Conservation (phyloP, 148 eudicot genomes). For the Rhododendron ferrugineum region DNA sequence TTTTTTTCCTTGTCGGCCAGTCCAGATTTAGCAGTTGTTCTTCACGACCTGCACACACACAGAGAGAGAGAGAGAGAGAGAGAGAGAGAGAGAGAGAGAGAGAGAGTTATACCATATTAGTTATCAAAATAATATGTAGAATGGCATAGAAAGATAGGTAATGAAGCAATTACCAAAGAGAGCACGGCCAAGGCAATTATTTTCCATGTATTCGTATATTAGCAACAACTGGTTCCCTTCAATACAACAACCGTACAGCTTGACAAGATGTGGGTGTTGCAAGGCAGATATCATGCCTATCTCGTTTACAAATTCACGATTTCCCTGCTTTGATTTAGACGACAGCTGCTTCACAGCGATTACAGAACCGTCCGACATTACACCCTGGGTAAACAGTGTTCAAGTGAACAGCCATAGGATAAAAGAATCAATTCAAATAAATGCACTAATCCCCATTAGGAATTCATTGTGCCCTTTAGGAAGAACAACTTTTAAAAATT, state of each 20-base stretch:
- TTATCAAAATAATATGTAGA: background rate
- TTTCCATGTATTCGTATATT: slow-evolving; percentile 63
- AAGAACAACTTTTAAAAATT: background rate
- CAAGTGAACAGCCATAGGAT: background rate
- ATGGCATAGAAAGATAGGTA: background rate
- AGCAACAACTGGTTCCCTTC: slow-evolving; percentile 59
- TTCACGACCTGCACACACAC: slow-evolving; percentile 19
- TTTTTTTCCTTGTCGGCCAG: slow-evolving; percentile 41
- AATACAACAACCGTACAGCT: slow-evolving; percentile 60
- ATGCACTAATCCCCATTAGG: background rate
- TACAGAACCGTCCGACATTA: slow-evolving; percentile 44
- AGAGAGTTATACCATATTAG: background rate
- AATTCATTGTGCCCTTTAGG: background rate
- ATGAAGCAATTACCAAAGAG: slow-evolving; percentile 42
- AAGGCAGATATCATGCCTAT: slow-evolving; percentile 65
- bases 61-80: background rate
- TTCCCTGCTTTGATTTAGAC: slow-evolving; percentile 61
- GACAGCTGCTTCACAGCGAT: slow-evolving; percentile 80
- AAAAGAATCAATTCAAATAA: background rate
- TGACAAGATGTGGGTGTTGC: slow-evolving; percentile 71
- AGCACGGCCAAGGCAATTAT: slow-evolving; percentile 59
- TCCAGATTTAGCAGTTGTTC: slow-evolving; percentile 32
- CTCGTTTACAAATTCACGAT: slow-evolving; percentile 59
- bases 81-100: too few species aligned
- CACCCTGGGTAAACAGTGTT: slow-evolving; percentile 32